phyloP scores from a whole-genome alignment of 805 yeast genomes.

The Ogataea henricii region DNA sequence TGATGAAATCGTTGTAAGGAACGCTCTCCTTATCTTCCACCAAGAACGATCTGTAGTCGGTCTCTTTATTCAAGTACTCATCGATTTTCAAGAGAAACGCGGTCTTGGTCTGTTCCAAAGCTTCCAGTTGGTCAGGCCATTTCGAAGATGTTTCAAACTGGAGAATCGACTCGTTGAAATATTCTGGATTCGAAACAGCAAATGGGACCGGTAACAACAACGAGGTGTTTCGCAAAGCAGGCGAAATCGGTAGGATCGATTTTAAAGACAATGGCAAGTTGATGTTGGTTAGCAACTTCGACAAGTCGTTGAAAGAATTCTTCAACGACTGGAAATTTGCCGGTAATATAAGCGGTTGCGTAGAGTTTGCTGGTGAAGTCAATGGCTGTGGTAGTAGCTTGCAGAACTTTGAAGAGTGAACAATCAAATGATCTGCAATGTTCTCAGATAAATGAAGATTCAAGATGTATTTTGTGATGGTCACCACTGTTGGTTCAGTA shows the following conservation, averaged over 20 bases:
- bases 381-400: conserved; percentile 60
- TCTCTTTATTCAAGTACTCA: conserved; percentile 48
- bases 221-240: conserved; percentile 77
- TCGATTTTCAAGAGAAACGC: conserved; percentile 78
- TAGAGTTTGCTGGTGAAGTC: conserved; percentile 53
- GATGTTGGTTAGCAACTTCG: conserved; percentile 48
- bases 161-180: conserved; percentile 75
- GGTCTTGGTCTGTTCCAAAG: conserved; percentile 85
- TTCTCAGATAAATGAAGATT: conserved; percentile 58
- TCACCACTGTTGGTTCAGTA: conserved; percentile 60
- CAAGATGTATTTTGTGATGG: conserved; percentile 65
- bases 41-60: conserved; percentile 58
- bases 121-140: conserved; percentile 93
- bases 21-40: conserved; percentile 63
- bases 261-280: conserved; percentile 72
- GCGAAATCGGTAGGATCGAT: conserved; percentile 70
- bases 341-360: conserved; percentile 49
- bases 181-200: conserved; percentile 73
- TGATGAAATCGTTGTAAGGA: conserved; percentile 63
- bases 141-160: conserved; percentile 88
- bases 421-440: conserved; percentile 38
- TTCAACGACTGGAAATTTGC: conserved; percentile 44
- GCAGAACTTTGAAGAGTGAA: conserved; percentile 48
- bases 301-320: conserved; percentile 53
- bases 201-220: conserved; percentile 79